phyloP scores from a whole-genome alignment of 1,284 basidiomycete species.

The Puccinia triticina region DNA sequence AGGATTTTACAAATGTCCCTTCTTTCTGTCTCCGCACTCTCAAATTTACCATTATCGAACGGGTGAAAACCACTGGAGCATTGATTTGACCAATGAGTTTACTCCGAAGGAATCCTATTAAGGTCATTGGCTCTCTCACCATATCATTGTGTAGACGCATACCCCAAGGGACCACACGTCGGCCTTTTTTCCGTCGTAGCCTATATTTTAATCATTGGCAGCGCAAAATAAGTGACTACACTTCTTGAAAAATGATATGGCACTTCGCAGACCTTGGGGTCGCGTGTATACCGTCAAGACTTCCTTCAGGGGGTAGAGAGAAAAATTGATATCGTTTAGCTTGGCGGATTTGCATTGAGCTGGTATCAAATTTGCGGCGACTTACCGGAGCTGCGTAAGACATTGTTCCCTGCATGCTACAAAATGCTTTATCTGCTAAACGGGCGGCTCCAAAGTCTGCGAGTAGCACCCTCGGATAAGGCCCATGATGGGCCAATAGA shows the following conservation, averaged over 20 bases:
- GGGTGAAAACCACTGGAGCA: slow-evolving; percentile 47
- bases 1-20: slow-evolving; percentile 19
- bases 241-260: neutral
- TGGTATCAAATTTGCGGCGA: neutral
- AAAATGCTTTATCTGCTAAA: slow-evolving; percentile 51
- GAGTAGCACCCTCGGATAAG: slow-evolving; percentile 34
- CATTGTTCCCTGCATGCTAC: slow-evolving; percentile 51
- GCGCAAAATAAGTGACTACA: neutral
- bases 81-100: neutral
- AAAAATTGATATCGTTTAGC: neutral
- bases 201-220: neutral
- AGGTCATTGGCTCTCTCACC: slow-evolving; percentile 6
- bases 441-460: slow-evolving; percentile 50
- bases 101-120: neutral
- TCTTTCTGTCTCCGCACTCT: slow-evolving; percentile 15
- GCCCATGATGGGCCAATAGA: slow-evolving; percentile 36
- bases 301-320: slow-evolving; percentile 15
- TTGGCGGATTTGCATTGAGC: neutral
- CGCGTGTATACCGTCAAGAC: slow-evolving; percentile 50
- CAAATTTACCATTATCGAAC: slow-evolving; percentile 33
- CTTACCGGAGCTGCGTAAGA: slow-evolving; percentile 51
- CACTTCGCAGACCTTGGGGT: slow-evolving; percentile 21
- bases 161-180: slow-evolving; percentile 49
- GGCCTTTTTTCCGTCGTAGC: slow-evolving; percentile 50
- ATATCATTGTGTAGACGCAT: slow-evolving; percentile 49